Evolutionary conservation across 2,329 filamentous ascomycete genomes (phyloP).

Genomic region (Phaeophleospora eucalypticola): DNA sequence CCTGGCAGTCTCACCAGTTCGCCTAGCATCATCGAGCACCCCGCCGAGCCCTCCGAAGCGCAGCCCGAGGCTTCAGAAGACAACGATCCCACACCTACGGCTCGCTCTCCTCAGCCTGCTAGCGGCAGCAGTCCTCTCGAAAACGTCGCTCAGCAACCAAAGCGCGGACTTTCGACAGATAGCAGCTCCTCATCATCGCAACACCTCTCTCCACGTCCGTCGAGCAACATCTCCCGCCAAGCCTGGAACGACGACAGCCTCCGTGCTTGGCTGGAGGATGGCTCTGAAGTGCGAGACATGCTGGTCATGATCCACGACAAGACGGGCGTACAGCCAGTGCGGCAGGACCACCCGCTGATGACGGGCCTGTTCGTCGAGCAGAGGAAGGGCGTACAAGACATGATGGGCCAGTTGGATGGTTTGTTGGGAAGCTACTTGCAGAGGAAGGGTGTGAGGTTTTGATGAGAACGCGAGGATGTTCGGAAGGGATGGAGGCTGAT

Average conservation of each 20-base stretch:
- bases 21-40: constrained; percentile 30
- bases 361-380: constrained; percentile 79
- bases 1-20: constrained; percentile 27
- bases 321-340: constrained; percentile 71
- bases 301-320: constrained; percentile 91
- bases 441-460: constrained; percentile 25
- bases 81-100: constrained; percentile 30
- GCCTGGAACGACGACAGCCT: constrained; percentile 85
- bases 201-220: constrained; percentile 22
- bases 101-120: constrained; percentile 24
- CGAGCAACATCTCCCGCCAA: constrained; percentile 47
- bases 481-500: no score
- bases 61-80: constrained; percentile 21
- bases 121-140: no score
- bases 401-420: constrained; percentile 79
- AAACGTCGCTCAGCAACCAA: no score
- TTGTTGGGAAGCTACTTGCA: constrained; percentile 28
- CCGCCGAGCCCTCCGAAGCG: constrained; percentile 18
- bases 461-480: not conserved
- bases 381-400: constrained; percentile 77
- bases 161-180: no score
- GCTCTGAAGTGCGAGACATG: constrained; percentile 79
- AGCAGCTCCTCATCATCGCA: constrained; percentile 22
- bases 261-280: constrained; percentile 75
- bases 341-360: constrained; percentile 80